Evolutionary conservation across 805 yeast species (phyloP), one percentile per base, ranked within the genome.

Genomic region (Zygotorulaspora florentina): DNA sequence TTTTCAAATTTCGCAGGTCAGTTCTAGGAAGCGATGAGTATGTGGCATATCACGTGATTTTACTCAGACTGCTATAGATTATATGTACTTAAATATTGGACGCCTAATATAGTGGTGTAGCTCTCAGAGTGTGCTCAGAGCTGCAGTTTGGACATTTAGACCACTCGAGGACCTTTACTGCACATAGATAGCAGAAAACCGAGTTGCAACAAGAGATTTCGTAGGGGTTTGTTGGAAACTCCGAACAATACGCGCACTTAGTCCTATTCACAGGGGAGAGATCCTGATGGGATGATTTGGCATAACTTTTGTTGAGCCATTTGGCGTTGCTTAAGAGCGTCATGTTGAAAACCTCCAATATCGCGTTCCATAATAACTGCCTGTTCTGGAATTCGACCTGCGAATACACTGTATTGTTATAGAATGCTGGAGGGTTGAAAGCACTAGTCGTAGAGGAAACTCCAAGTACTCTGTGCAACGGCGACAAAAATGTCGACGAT

Each of bases 331-430:
- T 56, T 12, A 59, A 40, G 3, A 60, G 39, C 2, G 59, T 46
- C 2, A 42, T 44, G 34, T 54, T 58, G 17, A 63, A 50, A 10
- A 63, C 39, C 34, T 63, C 65, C 12, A 63, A 40, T 1, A 61
- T 48, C 1, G 65, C 56, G 39, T 59, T 61, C 65, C 65, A 63
- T 4, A 63, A 43, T 8, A 63, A 46, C 42, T 63, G 67, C 33
- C 63, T 45, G 45, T 61, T 61, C 27, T 58, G 64, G 39, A 49
- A 57, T 35, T 59, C 58, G 17, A 57, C 44, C 11, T 55, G 54
- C 1, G 61, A 52, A 25, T 45, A 43, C 7, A 59, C 49, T 6
- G 60, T 41, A 27, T 49, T 45, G 30, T 50, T 51, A 42, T 55
- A 54, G 26, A 53, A 55, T n/a, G 39, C 41, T 2, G 15, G 29